Base-by-base conservation (phyloP, 768 basidiomycete species). In the Agaricus subrufescens region DNA sequence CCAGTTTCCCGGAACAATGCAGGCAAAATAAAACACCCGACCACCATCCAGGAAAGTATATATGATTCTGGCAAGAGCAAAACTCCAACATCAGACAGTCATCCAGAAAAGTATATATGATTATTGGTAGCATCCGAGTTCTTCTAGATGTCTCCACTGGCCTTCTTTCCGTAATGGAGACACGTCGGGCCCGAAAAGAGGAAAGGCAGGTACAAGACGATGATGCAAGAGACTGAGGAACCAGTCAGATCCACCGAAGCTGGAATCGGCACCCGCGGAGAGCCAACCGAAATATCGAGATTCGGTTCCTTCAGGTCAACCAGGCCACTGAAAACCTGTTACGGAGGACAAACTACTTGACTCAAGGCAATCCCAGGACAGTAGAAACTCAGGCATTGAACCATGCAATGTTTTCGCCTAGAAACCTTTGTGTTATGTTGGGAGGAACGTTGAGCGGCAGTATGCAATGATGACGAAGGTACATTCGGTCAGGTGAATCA, bases 241-340 rank as follows among this genome's bases (percentile, higher is more conserved):
- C 38, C 38, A 50, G 40, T 53, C 53, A 50, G 58, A 48, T 54
- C 51, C 44, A 40, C 42, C 31, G n/a, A 46, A 30, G 52, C n/a
- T 25, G 19, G 7, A 45, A 10, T 43, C 58, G 39, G 34, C 31
- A 51, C 15, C 57, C 51, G 52, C 51, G 52, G 57, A 54, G 26
- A 25, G 37, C 38, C 8, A 54, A 29, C 26, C 44, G 42, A 38
- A 30, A 43, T 30, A 56, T 56, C 29, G 26, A n/a, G 11, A 30
- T 38, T 38, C 29, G 40, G 10, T 34, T 34, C 34, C 34, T 15
- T 29, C 46, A 54, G 25, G 9, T 54, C 30, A 42, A 47, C 47
- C 45, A 14, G 47, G 26, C 26, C 30, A 30, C 15, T 15, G 40
- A 39, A n/a, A 27, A 3, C 42, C 43, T 40, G 19, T 52, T 49